Evolutionary conservation across 495 filamentous ascomycete species (phyloP).

Genomic region (Schizothecium vesticola): DNA sequence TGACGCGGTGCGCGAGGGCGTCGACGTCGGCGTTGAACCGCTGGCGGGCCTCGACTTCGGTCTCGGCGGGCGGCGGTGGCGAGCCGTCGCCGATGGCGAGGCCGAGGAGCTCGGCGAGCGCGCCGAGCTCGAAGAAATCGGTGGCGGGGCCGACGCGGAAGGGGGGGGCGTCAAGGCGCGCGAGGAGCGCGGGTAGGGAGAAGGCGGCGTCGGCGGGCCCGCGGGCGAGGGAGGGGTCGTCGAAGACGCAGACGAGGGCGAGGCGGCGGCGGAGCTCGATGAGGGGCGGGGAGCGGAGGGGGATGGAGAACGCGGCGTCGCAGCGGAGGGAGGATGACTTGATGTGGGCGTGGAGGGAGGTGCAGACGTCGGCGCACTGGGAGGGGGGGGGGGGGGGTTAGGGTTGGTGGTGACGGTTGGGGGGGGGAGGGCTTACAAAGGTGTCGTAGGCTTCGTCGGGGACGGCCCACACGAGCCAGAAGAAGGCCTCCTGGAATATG

Average conservation of each 20-base stretch:
- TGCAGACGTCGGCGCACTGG: constrained; percentile 51
- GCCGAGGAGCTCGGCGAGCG: constrained; percentile 62
- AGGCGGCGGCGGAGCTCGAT: constrained; percentile 65
- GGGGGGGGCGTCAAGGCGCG: constrained; percentile 45
- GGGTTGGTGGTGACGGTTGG: neutral
- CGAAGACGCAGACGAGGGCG: constrained; percentile 64
- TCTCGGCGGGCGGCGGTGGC: constrained; percentile 34
- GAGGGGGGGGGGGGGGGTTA: neutral
- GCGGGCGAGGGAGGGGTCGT: constrained; percentile 42
- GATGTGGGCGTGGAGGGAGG: constrained; percentile 47
- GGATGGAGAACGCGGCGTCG: constrained; percentile 48
- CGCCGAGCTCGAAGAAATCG: constrained; percentile 61
- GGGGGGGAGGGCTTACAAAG: constrained; percentile 17
- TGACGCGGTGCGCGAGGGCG: constrained; percentile 54
- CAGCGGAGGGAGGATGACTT: constrained; percentile 48
- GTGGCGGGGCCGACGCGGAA: constrained; percentile 39
- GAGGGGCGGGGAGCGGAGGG: constrained; percentile 50
- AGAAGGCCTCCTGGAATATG: constrained; percentile 22
- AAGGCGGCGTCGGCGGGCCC: constrained; percentile 42
- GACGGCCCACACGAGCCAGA: constrained; percentile 10
- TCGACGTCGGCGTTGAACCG: constrained; percentile 67
- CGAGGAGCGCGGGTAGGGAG: constrained; percentile 46
- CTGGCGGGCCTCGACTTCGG: constrained; percentile 10
- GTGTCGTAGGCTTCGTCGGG: constrained; percentile 20
- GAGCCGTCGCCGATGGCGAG: constrained; percentile 63